Evolutionary conservation across 805 yeast species (phyloP).

Genomic region (Candida suzukii): DNA sequence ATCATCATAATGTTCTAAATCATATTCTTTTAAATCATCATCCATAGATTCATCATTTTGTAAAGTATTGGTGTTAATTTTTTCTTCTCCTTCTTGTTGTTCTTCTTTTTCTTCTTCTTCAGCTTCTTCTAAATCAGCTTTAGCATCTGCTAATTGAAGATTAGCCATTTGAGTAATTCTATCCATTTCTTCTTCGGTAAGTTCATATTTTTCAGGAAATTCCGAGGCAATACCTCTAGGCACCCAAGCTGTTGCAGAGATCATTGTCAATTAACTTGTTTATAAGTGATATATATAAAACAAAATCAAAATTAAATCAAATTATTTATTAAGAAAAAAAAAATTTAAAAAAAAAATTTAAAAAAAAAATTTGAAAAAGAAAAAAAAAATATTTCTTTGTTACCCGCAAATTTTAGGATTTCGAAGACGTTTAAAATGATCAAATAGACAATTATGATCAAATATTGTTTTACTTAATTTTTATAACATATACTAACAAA

Average conservation of each 20-base stretch:
- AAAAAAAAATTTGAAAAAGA: no score
- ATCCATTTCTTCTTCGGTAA: slow-evolving; percentile 88
- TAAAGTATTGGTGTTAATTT: slow-evolving; percentile 23
- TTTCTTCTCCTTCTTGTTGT: no score
- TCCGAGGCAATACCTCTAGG: slow-evolving; percentile 94
- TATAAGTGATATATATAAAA: no score
- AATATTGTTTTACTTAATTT: no score
- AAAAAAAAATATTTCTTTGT: no score
- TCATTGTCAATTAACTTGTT: slow-evolving; percentile 39
- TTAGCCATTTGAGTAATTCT: slow-evolving; percentile 83
- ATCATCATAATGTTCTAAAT: slow-evolving; percentile 77
- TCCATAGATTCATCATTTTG: slow-evolving; percentile 57
- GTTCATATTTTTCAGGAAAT: slow-evolving; percentile 81
- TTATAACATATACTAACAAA: no score
- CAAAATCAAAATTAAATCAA: no score
- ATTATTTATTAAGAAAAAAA: no score
- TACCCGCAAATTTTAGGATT: no score
- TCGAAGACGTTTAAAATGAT: no score
- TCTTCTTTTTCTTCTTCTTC: slow-evolving; percentile 22
- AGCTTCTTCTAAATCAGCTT: slow-evolving; percentile 51
- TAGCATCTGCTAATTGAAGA: slow-evolving; percentile 72
- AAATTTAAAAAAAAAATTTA: no score
- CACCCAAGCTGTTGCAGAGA: slow-evolving; percentile 91
- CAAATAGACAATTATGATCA: no score
- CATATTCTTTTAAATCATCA: slow-evolving; percentile 83